These are phyloP conservation scores for Tuber brumale DNA, from an alignment of 495 filamentous ascomycete species.

Conservation along the genomic window DNA sequence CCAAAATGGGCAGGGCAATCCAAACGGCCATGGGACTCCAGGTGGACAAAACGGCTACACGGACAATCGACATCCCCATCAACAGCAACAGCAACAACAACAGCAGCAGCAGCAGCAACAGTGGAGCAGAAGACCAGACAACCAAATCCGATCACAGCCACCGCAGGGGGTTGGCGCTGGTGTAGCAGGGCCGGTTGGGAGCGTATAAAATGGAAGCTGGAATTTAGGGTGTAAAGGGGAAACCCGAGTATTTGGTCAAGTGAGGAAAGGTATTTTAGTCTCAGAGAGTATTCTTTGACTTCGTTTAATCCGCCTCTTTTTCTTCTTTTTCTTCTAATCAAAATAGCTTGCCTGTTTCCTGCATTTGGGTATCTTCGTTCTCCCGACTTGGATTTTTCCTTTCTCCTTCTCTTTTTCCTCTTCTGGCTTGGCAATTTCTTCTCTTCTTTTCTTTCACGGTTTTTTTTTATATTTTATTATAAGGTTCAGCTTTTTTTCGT, in stretches of 20 bases:
- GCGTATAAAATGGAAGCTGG: constrained; percentile 22
- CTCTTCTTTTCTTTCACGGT: constrained; percentile 33
- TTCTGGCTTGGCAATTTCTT: constrained; percentile 6
- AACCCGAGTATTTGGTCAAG: constrained; percentile 23
- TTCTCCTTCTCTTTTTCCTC: constrained; percentile 10
- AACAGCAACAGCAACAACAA: constrained; percentile 10
- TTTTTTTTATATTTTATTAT: constrained; percentile 24
- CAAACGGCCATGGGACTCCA: constrained; percentile 38
- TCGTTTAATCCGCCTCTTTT: constrained; percentile 36
- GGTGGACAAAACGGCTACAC: constrained; percentile 42
- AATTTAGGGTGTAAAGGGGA: constrained; percentile 7
- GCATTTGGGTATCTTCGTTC: constrained; percentile 21
- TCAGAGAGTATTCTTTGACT: constrained; percentile 38
- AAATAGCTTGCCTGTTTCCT: constrained; percentile 23
- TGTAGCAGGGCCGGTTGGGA: constrained; percentile 13
- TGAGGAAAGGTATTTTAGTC: constrained; percentile 39
- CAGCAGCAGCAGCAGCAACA: constrained; percentile 15
- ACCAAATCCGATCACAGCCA: constrained; percentile 32
- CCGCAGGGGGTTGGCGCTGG: constrained; percentile 38
- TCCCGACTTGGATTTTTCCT: constrained; percentile 25
- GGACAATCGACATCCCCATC: constrained; percentile 10
- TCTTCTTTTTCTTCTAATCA: constrained; percentile 39
- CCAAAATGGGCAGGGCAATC: constrained; percentile 39
- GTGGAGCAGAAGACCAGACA: constrained; percentile 21
- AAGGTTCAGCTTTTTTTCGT: constrained; percentile 20